These are phyloP conservation scores for Dictyostelium capitatum DNA, from an alignment of 78 protist species.

Conservation along the genomic window DNA sequence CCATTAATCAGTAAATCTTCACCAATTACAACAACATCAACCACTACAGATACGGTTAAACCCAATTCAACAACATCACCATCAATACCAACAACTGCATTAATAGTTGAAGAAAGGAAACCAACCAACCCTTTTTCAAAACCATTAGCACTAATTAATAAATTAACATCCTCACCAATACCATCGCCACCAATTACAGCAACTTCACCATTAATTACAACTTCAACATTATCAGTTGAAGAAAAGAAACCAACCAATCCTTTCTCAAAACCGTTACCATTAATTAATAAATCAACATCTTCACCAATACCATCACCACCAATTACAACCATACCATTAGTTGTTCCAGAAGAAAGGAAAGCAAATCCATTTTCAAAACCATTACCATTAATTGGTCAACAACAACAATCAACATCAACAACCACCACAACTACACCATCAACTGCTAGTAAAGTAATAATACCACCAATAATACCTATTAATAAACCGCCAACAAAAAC, in stretches of 20 bases:
- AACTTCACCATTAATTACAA: neutral
- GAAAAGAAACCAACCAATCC: neutral
- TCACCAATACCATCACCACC: neutral
- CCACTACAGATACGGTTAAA: neutral
- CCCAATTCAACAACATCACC: neutral
- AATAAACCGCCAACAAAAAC: neutral
- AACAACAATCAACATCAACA: neutral
- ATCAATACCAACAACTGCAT: neutral
- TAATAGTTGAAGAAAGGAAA: too few relatives aligned
- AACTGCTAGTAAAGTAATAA: neutral
- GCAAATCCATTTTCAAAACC: neutral
- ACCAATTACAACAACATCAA: neutral
- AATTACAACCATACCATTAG: too few relatives aligned
- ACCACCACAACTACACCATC: neutral
- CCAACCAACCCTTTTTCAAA: neutral
- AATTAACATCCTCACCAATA: neutral
- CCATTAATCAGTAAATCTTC: neutral
- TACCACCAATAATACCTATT: neutral
- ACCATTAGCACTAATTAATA: neutral
- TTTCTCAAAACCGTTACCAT: neutral
- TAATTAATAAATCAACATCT: neutral
- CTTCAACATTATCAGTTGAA: neutral
- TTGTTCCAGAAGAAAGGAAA: neutral
- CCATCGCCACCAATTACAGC: neutral
- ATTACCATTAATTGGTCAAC: constrained; percentile 6